A percentile compares a stretch with the other conserved stretches of the same genome.
Conservation (phyloP, 768 basidiomycete genomes). For the Cubamyces sp. region DNA sequence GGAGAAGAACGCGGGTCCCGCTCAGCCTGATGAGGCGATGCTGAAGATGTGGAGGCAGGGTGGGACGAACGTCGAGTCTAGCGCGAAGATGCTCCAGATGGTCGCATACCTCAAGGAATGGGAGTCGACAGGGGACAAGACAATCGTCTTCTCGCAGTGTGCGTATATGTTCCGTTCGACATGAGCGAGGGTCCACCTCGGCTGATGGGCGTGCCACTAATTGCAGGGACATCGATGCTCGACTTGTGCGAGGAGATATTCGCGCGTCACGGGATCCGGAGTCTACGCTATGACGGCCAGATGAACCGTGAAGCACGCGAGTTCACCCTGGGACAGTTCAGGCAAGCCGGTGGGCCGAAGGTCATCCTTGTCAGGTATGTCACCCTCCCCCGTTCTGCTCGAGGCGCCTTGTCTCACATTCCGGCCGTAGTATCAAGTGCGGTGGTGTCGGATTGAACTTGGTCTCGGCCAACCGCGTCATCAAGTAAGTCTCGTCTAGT, state of each 20-base stretch:
- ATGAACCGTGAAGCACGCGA: conserved; percentile 63
- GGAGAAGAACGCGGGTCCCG: conserved; percentile 29
- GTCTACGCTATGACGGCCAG: conserved; percentile 67
- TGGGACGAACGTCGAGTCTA: conserved; percentile 65
- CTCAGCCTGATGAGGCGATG: conserved; percentile 28
- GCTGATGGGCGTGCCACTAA: not conserved
- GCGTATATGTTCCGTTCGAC: conserved; percentile 27
- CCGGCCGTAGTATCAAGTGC: conserved; percentile 53
- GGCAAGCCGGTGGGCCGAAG: conserved; percentile 56
- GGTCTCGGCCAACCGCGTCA: conserved; percentile 67
- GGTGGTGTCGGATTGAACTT: conserved; percentile 74
- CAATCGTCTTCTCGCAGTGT: conserved; percentile 76
- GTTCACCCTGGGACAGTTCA: conserved; percentile 54
- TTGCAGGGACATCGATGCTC: conserved; percentile 72
- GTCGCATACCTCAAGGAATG: conserved; percentile 60
- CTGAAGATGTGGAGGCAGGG: conserved; percentile 61
- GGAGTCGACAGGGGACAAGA: conserved; percentile 66
- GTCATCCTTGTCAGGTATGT: conserved; percentile 67
- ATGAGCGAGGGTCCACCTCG: not conserved
- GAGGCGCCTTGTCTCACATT: conserved; percentile 2
- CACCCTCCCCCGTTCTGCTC: conserved; percentile 3
- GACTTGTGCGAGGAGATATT: conserved; percentile 66
- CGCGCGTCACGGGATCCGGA: conserved; percentile 59
- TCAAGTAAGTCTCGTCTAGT: conserved; percentile 51
- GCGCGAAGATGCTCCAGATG: conserved; percentile 68